Evolutionary conservation across 2,329 filamentous ascomycete species (phyloP).

Genomic region (Diplocarpon rosae): DNA sequence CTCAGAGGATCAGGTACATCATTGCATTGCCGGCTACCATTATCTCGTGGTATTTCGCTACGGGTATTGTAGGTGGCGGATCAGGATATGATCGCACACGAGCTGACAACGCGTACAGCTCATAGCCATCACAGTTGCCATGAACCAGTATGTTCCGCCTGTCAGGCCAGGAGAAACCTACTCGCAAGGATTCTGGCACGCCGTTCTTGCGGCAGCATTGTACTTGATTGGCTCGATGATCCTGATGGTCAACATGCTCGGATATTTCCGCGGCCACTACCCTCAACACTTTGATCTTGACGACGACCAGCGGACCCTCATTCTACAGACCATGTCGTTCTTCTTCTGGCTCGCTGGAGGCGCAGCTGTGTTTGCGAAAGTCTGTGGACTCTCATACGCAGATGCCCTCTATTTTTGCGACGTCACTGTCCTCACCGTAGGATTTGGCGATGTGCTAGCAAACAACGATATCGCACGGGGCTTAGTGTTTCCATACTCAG

Average conservation of each 20-base stretch:
- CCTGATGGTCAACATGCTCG: slow-evolving; percentile 59
- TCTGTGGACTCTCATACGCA: slow-evolving; percentile 47
- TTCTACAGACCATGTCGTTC: slow-evolving; percentile 60
- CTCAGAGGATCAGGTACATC: slow-evolving; percentile 52
- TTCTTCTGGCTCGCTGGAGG: slow-evolving; percentile 59
- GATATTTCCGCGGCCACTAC: slow-evolving; percentile 58
- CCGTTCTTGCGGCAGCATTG: slow-evolving; percentile 49
- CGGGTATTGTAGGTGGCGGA: slow-evolving; percentile 42
- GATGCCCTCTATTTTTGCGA: slow-evolving; percentile 52
- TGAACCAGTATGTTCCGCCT: slow-evolving; percentile 41
- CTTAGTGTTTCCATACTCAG: slow-evolving; percentile 55
- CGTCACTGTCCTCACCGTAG: slow-evolving; percentile 49
- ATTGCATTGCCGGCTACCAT: slow-evolving; percentile 58
- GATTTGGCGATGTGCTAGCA: slow-evolving; percentile 51
- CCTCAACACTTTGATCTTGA: slow-evolving; percentile 55
- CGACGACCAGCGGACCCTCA: slow-evolving; percentile 56
- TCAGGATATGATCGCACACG: background rate
- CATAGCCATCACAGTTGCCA: slow-evolving; percentile 44
- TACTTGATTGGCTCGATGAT: slow-evolving; percentile 53
- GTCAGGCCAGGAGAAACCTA: slow-evolving; percentile 40
- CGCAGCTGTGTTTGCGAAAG: slow-evolving; percentile 45
- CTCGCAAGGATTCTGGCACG: slow-evolving; percentile 62
- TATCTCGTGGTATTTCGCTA: slow-evolving; percentile 53
- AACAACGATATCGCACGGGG: slow-evolving; percentile 42
- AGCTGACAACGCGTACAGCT: slow-evolving; percentile 30